Conservation (phyloP, 208 protist genomes). For the Trypanosoma theileri region DNA sequence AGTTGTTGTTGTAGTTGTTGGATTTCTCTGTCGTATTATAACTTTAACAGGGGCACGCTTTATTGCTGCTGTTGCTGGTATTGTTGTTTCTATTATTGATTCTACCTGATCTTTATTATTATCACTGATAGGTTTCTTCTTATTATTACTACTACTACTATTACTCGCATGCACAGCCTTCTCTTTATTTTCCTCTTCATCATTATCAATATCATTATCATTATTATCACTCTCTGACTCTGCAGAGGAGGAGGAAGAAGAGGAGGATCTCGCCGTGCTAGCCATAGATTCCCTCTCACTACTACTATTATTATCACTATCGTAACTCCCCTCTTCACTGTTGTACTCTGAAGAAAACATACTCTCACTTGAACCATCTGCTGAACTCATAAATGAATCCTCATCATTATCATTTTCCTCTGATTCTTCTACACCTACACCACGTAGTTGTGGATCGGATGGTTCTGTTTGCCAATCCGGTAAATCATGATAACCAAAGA, state of each 20-base stretch:
- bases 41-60: slow-evolving; percentile 1
- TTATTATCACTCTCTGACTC: too few relatives aligned
- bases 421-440: slow-evolving; percentile 5
- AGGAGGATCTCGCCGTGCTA: too few relatives aligned
- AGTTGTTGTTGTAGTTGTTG: not conserved
- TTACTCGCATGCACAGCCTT: not conserved
- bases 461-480: slow-evolving; percentile 49
- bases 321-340: not conserved
- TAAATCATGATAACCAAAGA: slow-evolving; percentile 48
- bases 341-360: not conserved
- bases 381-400: not conserved
- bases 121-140: too few relatives aligned
- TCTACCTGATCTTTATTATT: slow-evolving; percentile 11
- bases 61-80: not conserved
- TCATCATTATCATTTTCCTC: slow-evolving; percentile 1
- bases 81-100: not conserved
- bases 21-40: not conserved
- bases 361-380: not conserved
- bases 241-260: too few relatives aligned
- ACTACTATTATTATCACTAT: slow-evolving; percentile 3
- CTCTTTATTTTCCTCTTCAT: too few relatives aligned
- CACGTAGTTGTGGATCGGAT: slow-evolving; percentile 40
- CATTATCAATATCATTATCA: too few relatives aligned
- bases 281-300: too few relatives aligned
- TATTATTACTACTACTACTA: not conserved